Percentiles rank a stretch among this genome's conserved stretches.
These are phyloP conservation scores for Silene conica DNA, from an alignment of 148 eudicot genomes.

Conservation along the genomic window DNA sequence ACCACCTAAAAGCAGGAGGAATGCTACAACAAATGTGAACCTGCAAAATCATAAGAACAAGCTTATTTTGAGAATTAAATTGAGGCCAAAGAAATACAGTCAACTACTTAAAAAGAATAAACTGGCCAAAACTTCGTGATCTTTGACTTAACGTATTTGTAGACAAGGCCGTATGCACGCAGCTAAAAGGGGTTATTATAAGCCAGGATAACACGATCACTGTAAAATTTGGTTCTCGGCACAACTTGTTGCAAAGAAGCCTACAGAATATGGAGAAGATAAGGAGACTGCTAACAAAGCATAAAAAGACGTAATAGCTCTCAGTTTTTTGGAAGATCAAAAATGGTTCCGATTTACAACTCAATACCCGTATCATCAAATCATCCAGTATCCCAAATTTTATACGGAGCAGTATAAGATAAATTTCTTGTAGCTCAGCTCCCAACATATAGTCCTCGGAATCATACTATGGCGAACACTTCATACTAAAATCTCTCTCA, in stretches of 20 bases:
- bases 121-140: background rate
- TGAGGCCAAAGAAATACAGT: background rate
- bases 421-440: background rate
- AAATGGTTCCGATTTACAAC: background rate
- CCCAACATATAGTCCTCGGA: background rate
- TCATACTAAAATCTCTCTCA: too few relatives aligned
- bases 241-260: background rate
- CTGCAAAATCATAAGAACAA: constrained; percentile 30
- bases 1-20: constrained; percentile 60
- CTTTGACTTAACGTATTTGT: background rate
- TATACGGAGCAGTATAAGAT: background rate
- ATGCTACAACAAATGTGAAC: constrained; percentile 70
- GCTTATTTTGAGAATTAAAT: background rate
- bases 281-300: background rate
- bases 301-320: background rate
- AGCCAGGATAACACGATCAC: background rate
- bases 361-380: too few relatives aligned
- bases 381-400: too few relatives aligned
- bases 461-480: background rate
- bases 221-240: background rate
- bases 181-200: background rate
- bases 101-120: background rate
- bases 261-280: background rate
- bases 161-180: background rate
- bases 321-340: background rate